Evolutionary conservation across 768 basidiomycete species (phyloP).

Genomic region (Xanthoconium purpureum): DNA sequence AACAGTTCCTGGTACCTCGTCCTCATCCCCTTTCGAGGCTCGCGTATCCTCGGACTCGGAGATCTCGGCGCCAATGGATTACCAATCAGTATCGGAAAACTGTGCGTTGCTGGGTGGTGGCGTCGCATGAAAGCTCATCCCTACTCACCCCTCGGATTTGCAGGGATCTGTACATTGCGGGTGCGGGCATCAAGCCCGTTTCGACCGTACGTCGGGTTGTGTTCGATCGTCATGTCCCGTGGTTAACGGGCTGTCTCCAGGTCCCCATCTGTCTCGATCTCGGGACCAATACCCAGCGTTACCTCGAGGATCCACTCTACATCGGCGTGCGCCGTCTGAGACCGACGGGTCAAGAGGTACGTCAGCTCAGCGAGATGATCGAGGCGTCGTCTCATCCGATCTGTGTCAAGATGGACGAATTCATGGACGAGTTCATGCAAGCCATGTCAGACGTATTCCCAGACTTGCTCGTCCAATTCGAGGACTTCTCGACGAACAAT

Average conservation of each 20-base stretch:
- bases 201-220: conserved; percentile 35
- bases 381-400: not conserved
- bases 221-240: not conserved
- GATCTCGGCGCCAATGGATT: conserved; percentile 41
- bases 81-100: conserved; percentile 69
- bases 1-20: not conserved
- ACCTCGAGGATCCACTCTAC: conserved; percentile 71
- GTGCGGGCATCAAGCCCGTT: conserved; percentile 58
- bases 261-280: conserved; percentile 71
- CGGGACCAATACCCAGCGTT: conserved; percentile 69
- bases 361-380: not conserved
- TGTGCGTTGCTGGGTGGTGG: conserved; percentile 38
- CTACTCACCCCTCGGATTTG: not conserved
- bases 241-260: conserved; percentile 16
- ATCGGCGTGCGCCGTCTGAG: conserved; percentile 62
- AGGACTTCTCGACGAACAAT: conserved; percentile 76
- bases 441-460: conserved; percentile 66
- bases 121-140: too few species aligned
- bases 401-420: conserved; percentile 55
- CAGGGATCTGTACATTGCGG: conserved; percentile 67
- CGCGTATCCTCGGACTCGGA: conserved; percentile 70
- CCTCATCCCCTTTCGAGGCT: conserved; percentile 33
- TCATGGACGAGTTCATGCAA: conserved; percentile 76
- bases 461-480: conserved; percentile 66
- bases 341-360: conserved; percentile 43